Evolutionary conservation across 169 alveolate genomes (phyloP).

Genomic region (Plasmodium malariae): DNA sequence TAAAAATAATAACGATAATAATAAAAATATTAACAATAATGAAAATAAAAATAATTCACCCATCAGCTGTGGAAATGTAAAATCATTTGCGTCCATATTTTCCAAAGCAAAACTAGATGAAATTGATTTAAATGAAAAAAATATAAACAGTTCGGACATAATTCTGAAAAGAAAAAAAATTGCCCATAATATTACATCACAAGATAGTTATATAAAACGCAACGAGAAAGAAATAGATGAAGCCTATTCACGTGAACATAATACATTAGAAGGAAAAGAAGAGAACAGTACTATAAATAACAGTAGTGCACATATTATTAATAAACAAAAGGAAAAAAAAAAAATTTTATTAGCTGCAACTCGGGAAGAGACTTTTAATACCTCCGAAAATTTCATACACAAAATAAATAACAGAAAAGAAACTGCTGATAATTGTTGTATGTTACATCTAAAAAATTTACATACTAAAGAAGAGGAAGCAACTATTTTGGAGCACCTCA

Average conservation of each 20-base stretch:
- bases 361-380: too few relatives aligned
- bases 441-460: too few relatives aligned
- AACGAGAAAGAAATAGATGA: not conserved
- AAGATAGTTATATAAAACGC: not conserved
- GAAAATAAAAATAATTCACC: too few relatives aligned
- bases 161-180: too few relatives aligned
- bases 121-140: conserved; percentile 7
- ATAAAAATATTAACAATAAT: not conserved
- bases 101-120: not conserved
- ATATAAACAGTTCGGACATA: not conserved
- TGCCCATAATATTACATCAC: not conserved
- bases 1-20: too few relatives aligned
- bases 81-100: not conserved
- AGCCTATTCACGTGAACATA: not conserved
- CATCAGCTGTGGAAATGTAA: not conserved
- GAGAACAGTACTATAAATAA: not conserved
- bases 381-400: too few relatives aligned
- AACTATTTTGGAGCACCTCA: too few relatives aligned
- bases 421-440: too few relatives aligned
- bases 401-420: too few relatives aligned
- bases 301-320: not conserved
- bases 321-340: too few relatives aligned
- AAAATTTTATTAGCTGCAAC: too few relatives aligned
- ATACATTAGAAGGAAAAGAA: not conserved
- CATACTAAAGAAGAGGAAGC: too few relatives aligned